Base-by-base conservation (phyloP, 257 asterid genomes). In the Agastache rugosa region DNA sequence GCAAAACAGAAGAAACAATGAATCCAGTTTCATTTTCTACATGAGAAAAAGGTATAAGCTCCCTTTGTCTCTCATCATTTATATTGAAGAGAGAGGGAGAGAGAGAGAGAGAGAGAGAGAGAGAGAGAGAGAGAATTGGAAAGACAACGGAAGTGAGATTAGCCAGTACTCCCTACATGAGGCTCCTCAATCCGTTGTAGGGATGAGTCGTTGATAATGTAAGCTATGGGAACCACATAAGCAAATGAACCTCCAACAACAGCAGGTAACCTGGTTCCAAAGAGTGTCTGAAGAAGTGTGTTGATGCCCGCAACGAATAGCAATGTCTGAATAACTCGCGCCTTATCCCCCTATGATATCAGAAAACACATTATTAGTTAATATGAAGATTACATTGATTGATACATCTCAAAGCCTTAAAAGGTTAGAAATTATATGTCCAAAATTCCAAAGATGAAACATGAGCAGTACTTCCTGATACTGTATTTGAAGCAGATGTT, bases 161-260 rank as follows among this genome's bases (percentile, higher is more conserved):
- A 63, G 12, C 19, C 25, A 62, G 42, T 41, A 76, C 89, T 80
- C 82, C 92, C 99, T 23, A 59, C 70, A 78, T 89, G 96, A 62
- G 96, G 96, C 17, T 92, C 96, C 3, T 76, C 73, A 63, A 92
- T 89, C 67, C 77, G 87, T 67, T 78, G 96, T 73, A 95, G 76
- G 23, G 97, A 86, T 2, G 98, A 88, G 83, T 92, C 98, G 0
- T 75, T 75, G 59, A 94, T 87, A 59, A 94, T 94, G 69, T 94
- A 90, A 48, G 82, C 77, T 55, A 92, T 83, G 12, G 99, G 97
- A 75, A 94, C 83, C 11, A 88, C 89, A 62, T 89, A 95, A 61
- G 99, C 97, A 58, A 89, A 92, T 34, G 99, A 95, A 51, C 98
- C 99, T 83, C 99, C 99, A 3, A 95, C 91, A 39, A 95, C 82